Evolutionary conservation across 345 rosid species (phyloP).

Genomic region (Melaleuca quinquenervia): DNA sequence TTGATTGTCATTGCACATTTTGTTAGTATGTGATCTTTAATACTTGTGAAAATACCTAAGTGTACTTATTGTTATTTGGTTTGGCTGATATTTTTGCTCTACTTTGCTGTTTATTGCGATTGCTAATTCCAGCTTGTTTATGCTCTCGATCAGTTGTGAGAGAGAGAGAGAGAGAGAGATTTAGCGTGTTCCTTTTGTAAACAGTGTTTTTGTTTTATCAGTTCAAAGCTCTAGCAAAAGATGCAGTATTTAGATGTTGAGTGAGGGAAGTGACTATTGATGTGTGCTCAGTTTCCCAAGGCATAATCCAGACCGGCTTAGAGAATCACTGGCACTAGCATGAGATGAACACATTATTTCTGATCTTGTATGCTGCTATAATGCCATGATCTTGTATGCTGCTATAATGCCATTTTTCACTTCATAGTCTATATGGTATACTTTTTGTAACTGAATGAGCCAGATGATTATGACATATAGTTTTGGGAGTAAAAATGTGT

Average conservation of each 20-base stretch:
- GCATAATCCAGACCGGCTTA: neutral
- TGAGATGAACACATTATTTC: neutral
- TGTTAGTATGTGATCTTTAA: neutral
- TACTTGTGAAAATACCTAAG: neutral
- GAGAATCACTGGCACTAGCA: neutral
- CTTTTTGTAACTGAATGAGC: neutral
- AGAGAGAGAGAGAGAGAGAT: neutral
- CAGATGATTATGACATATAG: neutral
- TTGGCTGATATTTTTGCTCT: neutral
- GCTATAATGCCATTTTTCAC: neutral
- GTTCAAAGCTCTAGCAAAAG: neutral
- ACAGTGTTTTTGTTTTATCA: neutral
- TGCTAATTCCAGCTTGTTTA: neutral
- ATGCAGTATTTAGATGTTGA: neutral
- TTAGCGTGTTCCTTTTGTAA: neutral
- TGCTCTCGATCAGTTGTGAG: neutral
- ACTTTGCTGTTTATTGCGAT: neutral
- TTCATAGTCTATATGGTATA: neutral
- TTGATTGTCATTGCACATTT: neutral
- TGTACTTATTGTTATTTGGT: neutral
- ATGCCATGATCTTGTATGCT: neutral
- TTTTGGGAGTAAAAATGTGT: neutral
- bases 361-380: neutral
- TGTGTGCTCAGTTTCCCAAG: neutral
- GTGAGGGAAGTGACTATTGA: neutral